Conservation (phyloP, 371 early-diverging fungal genomes). For the Rhizopus microsporus region DNA sequence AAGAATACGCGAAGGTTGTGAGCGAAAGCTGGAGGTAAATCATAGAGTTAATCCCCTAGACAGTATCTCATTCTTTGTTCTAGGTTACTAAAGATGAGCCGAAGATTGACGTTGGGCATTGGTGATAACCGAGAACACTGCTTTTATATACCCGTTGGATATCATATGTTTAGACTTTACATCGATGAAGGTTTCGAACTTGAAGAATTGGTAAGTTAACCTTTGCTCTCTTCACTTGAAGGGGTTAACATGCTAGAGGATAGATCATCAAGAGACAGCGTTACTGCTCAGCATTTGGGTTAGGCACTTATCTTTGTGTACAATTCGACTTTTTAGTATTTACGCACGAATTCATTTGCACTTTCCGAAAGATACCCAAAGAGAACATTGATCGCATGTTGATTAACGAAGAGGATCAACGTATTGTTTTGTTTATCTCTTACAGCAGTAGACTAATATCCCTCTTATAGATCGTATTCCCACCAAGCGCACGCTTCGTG, state of each 20-base stretch:
- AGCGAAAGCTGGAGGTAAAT: slow-evolving; percentile 69
- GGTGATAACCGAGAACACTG: slow-evolving; percentile 91
- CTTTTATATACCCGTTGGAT: slow-evolving; percentile 87
- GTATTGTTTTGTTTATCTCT: not conserved
- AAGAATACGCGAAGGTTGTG: slow-evolving; percentile 75
- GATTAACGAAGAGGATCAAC: slow-evolving; percentile 35
- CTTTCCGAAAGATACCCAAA: slow-evolving; percentile 74
- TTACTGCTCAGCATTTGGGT: slow-evolving; percentile 85
- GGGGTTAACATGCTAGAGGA: not conserved
- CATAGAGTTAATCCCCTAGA: not conserved
- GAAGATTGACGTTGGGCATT: slow-evolving; percentile 83
- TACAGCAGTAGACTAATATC: not conserved
- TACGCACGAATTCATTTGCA: slow-evolving; percentile 90
- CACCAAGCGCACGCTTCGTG: slow-evolving; percentile 29
- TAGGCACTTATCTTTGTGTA: slow-evolving; percentile 86
- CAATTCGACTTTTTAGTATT: slow-evolving; percentile 90
- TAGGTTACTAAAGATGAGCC: slow-evolving; percentile 72
- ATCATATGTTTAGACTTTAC: slow-evolving; percentile 78
- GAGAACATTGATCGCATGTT: slow-evolving; percentile 58
- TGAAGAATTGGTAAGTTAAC: slow-evolving; percentile 69
- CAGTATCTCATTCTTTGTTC: not conserved
- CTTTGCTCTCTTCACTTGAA: not conserved
- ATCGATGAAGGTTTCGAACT: slow-evolving; percentile 84
- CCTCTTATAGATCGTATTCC: not conserved
- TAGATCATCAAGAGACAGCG: slow-evolving; percentile 88